These are phyloP conservation scores for Leccinum holopus DNA, from an alignment of 1,284 basidiomycete genomes.

Conservation along the genomic window DNA sequence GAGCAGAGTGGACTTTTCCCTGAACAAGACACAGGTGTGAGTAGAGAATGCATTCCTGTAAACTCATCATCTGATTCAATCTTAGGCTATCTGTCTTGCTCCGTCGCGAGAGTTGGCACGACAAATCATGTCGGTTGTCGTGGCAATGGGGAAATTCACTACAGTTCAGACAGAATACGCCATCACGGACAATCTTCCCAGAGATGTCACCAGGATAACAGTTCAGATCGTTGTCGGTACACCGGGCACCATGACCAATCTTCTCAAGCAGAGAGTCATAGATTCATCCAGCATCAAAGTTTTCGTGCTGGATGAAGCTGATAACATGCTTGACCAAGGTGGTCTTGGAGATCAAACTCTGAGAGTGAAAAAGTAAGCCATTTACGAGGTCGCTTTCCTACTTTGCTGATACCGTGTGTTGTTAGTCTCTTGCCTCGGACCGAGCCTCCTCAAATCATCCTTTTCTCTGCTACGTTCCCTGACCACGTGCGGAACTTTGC, in stretches of 20 bases:
- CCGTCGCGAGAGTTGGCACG: conserved; percentile 96
- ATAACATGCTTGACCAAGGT: conserved; percentile 98
- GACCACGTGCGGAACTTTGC: conserved; percentile 91
- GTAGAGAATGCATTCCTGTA: neutral
- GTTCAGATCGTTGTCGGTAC: conserved; percentile 96
- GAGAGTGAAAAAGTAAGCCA: conserved; percentile 79
- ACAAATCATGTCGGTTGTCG: conserved; percentile 96
- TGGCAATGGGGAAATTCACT: conserved; percentile 95
- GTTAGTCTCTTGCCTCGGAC: conserved; percentile 63
- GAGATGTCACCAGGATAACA: conserved; percentile 68
- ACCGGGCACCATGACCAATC: conserved; percentile 92
- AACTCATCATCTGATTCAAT: conserved; percentile 7
- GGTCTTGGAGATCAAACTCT: conserved; percentile 96
- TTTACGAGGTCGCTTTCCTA: neutral
- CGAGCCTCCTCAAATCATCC: conserved; percentile 76
- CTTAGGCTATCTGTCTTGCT: conserved; percentile 86
- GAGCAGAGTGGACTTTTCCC: conserved; percentile 84
- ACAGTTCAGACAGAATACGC: conserved; percentile 91
- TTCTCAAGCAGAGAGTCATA: conserved; percentile 71
- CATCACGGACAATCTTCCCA: conserved; percentile 82
- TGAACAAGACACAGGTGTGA: conserved; percentile 81
- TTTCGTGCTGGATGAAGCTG: conserved; percentile 97
- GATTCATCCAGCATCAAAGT: conserved; percentile 85
- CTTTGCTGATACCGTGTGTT: conserved; percentile 10
- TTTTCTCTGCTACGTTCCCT: conserved; percentile 99